Percentiles rank a stretch among this genome's conserved stretches.
These are phyloP conservation scores for Cephalotrichum gorgonifer DNA, from an alignment of 2,329 filamentous ascomycete species.

Conservation along the genomic window DNA sequence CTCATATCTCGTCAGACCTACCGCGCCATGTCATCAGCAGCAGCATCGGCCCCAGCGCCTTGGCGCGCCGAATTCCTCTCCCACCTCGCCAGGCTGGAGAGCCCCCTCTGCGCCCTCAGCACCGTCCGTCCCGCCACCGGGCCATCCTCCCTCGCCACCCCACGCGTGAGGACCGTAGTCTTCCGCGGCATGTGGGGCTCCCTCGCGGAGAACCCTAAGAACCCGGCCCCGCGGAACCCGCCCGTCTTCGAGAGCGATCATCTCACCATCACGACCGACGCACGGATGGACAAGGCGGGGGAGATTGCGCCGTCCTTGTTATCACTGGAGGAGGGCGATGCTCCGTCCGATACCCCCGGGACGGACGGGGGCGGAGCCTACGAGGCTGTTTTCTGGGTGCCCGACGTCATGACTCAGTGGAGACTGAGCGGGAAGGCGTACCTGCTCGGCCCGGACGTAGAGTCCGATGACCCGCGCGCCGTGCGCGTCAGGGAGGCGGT, in stretches of 20 bases:
- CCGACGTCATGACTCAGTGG: conserved; percentile 68
- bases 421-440: conserved; percentile 67
- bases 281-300: conserved; percentile 71
- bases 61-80: conserved; percentile 42
- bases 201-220: conserved; percentile 61
- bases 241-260: conserved; percentile 62
- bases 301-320: conserved; percentile 59
- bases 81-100: conserved; percentile 35
- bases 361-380: conserved; percentile 57
- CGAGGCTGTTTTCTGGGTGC: conserved; percentile 79
- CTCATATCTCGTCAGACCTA: conserved; percentile 14
- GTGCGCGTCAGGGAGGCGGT: conserved; percentile 49
- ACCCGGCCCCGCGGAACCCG: conserved; percentile 63
- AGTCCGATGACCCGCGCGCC: conserved; percentile 21
- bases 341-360: conserved; percentile 28
- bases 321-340: conserved; percentile 26
- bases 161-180: conserved; percentile 68
- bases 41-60: conserved; percentile 29
- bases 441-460: conserved; percentile 61
- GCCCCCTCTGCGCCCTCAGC: conserved; percentile 39
- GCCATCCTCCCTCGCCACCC: conserved; percentile 25
- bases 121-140: conserved; percentile 30
- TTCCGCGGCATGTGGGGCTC: conserved; percentile 67
- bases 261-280: conserved; percentile 77
- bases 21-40: conserved; percentile 11